phyloP scores from a whole-genome alignment of 148 eudicot genomes.

The Cornus suecica region DNA sequence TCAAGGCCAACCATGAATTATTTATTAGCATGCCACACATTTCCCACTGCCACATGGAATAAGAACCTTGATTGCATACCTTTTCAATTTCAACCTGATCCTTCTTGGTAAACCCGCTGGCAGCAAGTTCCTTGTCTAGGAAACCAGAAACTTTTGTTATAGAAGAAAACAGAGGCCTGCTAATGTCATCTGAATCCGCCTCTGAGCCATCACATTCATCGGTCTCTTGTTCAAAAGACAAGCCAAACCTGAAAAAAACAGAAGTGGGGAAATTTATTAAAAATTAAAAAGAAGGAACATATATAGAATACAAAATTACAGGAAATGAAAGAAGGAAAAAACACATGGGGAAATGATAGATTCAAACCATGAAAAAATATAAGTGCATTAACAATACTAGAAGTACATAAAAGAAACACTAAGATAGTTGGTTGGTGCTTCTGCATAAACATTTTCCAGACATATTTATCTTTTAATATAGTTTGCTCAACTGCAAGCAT shows the following conservation, averaged over 20 bases:
- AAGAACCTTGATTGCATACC: constrained; percentile 21
- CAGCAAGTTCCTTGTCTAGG: constrained; percentile 67
- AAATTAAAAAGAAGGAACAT: not conserved
- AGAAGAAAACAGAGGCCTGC: constrained; percentile 65
- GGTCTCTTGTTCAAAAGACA: constrained; percentile 46
- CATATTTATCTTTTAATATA: no score
- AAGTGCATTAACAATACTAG: no score
- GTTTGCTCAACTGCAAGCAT: no score
- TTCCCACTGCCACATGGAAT: not conserved
- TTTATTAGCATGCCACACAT: not conserved
- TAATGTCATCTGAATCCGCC: constrained; percentile 41
- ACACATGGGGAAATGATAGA: not conserved
- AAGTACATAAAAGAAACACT: no score
- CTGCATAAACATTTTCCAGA: no score
- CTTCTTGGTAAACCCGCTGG: constrained; percentile 65
- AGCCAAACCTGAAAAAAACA: constrained; percentile 53
- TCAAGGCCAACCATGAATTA: not conserved
- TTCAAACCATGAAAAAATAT: not conserved
- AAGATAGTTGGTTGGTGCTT: no score
- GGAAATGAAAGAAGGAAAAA: not conserved
- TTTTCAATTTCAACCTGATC: constrained; percentile 55
- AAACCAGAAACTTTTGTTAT: constrained; percentile 46
- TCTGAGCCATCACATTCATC: constrained; percentile 56
- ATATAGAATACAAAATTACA: not conserved
- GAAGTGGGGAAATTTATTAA: not conserved